Percentiles rank a stretch among this genome's conserved stretches.
These are phyloP conservation scores for Ophiostoma perfectum DNA, from an alignment of 2,329 filamentous ascomycete genomes.

Conservation along the genomic window DNA sequence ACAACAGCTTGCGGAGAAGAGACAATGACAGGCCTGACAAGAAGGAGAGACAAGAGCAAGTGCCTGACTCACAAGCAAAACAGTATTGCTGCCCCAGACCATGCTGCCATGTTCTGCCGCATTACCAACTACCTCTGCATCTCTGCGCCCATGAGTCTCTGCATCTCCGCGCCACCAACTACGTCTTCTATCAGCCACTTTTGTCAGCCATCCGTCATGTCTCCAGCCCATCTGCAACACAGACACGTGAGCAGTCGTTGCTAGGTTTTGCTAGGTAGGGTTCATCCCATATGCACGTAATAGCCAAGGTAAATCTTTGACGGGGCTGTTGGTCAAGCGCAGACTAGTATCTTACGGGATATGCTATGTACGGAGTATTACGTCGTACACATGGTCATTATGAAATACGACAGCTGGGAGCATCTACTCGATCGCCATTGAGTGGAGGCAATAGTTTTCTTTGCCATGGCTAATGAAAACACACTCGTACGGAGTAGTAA, in stretches of 20 bases:
- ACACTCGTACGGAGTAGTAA: neutral
- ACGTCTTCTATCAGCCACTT: too few species aligned
- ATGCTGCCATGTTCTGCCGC: too few species aligned
- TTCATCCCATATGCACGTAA: constrained; percentile 10
- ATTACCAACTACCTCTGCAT: neutral
- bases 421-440: neutral
- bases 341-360: too few species aligned
- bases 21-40: too few species aligned
- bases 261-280: neutral
- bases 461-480: neutral
- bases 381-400: neutral
- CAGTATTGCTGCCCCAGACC: too few species aligned
- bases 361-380: too few species aligned
- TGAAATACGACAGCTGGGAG: neutral
- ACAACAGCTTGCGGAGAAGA: too few species aligned
- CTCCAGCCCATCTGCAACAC: neutral
- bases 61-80: too few species aligned
- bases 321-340: too few species aligned
- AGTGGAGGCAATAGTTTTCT: neutral
- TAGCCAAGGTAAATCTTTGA: neutral
- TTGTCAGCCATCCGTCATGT: neutral
- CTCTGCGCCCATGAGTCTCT: neutral
- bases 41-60: too few species aligned
- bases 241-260: neutral
- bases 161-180: neutral